These are phyloP conservation scores for Fusarium pseudonygamai DNA, from an alignment of 2,329 filamentous ascomycete genomes.

Conservation along the genomic window DNA sequence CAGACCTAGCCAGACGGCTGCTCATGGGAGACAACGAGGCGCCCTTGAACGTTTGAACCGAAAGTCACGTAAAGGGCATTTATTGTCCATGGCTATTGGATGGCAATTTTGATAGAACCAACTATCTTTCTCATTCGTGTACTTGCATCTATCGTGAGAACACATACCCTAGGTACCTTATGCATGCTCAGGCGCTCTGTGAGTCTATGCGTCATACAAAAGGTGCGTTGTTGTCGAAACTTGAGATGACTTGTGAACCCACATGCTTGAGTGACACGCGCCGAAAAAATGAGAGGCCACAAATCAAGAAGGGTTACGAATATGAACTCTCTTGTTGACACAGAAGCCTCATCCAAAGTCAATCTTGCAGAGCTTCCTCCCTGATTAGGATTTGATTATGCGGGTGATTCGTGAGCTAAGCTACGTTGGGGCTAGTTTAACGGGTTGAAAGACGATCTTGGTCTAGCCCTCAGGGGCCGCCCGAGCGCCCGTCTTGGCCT, in stretches of 20 bases:
- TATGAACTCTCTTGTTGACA: background rate
- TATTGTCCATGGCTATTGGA: background rate
- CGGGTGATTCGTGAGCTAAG: conserved; percentile 21
- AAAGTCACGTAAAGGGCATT: background rate
- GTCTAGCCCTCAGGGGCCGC: conserved; percentile 31
- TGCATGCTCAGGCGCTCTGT: background rate
- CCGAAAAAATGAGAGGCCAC: background rate
- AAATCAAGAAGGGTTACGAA: background rate
- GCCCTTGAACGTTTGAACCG: background rate
- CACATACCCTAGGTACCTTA: background rate
- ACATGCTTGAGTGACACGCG: background rate
- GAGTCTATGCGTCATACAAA: background rate
- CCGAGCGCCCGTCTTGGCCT: conserved; percentile 36
- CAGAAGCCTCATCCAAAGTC: background rate
- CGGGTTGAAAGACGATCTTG: conserved; percentile 28
- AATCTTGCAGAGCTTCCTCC: conserved; percentile 14
- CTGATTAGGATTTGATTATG: conserved; percentile 33
- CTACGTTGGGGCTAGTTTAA: conserved; percentile 20
- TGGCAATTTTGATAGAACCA: background rate
- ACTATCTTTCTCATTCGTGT: background rate
- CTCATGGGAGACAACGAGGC: background rate
- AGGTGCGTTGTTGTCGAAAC: background rate
- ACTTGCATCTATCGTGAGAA: background rate
- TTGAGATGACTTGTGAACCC: background rate
- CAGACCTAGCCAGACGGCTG: background rate